These are phyloP conservation scores for Nitzschia palea DNA, from an alignment of 108 stramenopile species.

Conservation along the genomic window DNA sequence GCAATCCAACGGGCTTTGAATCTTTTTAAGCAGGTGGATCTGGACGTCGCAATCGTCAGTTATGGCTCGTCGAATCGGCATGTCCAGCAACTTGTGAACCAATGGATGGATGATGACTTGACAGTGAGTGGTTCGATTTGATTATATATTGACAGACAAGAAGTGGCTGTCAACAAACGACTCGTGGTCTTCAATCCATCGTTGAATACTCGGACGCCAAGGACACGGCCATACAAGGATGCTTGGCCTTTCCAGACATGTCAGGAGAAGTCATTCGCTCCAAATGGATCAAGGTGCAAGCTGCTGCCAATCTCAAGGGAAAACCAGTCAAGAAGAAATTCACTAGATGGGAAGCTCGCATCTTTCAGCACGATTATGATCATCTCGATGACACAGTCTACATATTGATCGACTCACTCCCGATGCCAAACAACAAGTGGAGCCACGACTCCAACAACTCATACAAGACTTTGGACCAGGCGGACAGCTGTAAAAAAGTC, in stretches of 20 bases:
- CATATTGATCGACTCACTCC: constrained; percentile 75
- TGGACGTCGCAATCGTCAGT: no score
- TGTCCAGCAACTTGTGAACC: no score
- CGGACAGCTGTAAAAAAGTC: constrained; percentile 67
- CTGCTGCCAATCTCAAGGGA: constrained; percentile 59
- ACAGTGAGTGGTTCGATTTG: no score
- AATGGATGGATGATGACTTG: no score
- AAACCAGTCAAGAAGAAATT: constrained; percentile 66
- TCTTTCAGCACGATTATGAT: constrained; percentile 98
- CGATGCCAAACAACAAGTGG: constrained; percentile 57
- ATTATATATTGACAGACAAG: no score
- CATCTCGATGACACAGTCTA: constrained; percentile 90
- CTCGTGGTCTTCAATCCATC: no score
- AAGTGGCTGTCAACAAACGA: no score
- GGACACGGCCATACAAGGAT: constrained; percentile 84
- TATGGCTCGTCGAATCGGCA: no score
- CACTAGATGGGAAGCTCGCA: constrained; percentile 78
- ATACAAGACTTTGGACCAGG: constrained; percentile 73
- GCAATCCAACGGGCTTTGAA: not conserved
- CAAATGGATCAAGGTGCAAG: constrained; percentile 94
- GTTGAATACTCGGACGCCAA: constrained; percentile 62
- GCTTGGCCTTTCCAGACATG: constrained; percentile 93
- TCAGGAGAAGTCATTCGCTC: constrained; percentile 71
- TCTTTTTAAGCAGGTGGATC: no score
- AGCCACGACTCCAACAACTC: constrained; percentile 65